phyloP scores from a whole-genome alignment of 2,329 filamentous ascomycete genomes.

The Ceratocystis eucalypticola region DNA sequence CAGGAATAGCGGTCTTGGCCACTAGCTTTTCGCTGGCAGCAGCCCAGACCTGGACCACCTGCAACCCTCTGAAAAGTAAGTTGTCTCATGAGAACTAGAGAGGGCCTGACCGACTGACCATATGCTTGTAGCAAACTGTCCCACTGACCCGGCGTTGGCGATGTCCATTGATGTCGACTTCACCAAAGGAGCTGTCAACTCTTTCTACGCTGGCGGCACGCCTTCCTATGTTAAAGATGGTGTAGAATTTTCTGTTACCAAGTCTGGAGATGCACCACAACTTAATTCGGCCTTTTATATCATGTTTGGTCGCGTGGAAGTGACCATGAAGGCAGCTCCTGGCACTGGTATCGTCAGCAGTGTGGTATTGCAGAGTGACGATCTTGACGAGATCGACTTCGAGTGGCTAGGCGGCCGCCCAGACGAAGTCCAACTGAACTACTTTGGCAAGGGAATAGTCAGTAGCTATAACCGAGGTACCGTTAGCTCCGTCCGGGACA shows the following conservation, averaged over 20 bases:
- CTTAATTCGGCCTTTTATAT: conserved; percentile 91
- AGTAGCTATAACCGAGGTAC: conserved; percentile 76
- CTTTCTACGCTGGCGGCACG: conserved; percentile 57
- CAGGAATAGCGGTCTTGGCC: conserved; percentile 20
- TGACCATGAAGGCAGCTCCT: conserved; percentile 71
- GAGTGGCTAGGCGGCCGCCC: conserved; percentile 80
- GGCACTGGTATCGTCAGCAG: conserved; percentile 89
- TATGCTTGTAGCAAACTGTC: conserved; percentile 42
- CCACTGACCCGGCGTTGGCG: conserved; percentile 65
- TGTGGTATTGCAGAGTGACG: conserved; percentile 79
- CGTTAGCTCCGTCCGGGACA: conserved; percentile 55
- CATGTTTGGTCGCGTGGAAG: conserved; percentile 91
- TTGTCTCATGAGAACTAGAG: neutral
- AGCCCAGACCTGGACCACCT: conserved; percentile 31
- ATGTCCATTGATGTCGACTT: conserved; percentile 78
- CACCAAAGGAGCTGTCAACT: conserved; percentile 59
- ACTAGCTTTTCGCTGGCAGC: conserved; percentile 23
- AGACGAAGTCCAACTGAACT: conserved; percentile 82
- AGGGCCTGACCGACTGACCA: conserved; percentile 12
- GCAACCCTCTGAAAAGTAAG: conserved; percentile 31
- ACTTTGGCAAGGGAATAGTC: conserved; percentile 86
- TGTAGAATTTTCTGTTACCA: conserved; percentile 63
- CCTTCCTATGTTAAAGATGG: conserved; percentile 62
- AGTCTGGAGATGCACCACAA: conserved; percentile 71
- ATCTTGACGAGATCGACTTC: conserved; percentile 90